These are phyloP conservation scores for Immersiella caudata DNA, from an alignment of 495 filamentous ascomycete genomes.

Conservation along the genomic window DNA sequence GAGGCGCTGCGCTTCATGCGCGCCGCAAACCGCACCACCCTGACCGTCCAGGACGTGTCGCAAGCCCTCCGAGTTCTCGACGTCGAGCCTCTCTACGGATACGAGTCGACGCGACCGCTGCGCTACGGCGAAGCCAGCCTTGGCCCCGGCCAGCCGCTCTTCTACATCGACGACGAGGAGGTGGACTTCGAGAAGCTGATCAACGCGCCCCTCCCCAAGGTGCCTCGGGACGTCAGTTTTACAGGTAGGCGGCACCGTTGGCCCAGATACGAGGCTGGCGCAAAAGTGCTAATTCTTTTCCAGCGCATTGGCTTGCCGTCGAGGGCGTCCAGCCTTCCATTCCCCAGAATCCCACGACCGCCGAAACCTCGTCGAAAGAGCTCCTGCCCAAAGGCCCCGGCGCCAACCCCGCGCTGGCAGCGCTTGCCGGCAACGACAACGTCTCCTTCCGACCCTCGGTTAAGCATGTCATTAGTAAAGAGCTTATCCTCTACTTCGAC, in stretches of 20 bases:
- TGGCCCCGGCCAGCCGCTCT: constrained; percentile 92
- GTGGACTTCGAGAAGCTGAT: constrained; percentile 98
- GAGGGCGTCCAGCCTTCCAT: constrained; percentile 96
- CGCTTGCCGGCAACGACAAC: constrained; percentile 80
- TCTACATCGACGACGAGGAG: constrained; percentile 98
- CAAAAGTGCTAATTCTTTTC: neutral
- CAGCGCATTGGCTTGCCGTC: constrained; percentile 93
- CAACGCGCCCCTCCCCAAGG: constrained; percentile 91
- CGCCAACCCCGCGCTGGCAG: constrained; percentile 77
- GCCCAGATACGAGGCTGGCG: neutral
- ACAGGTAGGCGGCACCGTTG: constrained; percentile 62
- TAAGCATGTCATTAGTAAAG: constrained; percentile 93
- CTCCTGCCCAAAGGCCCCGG: constrained; percentile 86
- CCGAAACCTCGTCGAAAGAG: constrained; percentile 77
- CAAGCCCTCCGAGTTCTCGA: constrained; percentile 82
- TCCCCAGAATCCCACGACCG: constrained; percentile 88
- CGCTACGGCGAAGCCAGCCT: constrained; percentile 91
- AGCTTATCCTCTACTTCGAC: constrained; percentile 95
- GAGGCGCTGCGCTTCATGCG: constrained; percentile 97
- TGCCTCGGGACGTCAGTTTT: constrained; percentile 89
- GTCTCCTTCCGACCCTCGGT: constrained; percentile 83
- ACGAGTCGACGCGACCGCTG: constrained; percentile 84
- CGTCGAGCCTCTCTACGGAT: constrained; percentile 93
- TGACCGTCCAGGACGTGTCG: constrained; percentile 83
- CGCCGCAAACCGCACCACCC: constrained; percentile 75